Base-by-base conservation (phyloP, 2,329 filamentous ascomycete genomes). In the Aspergillus aculeatus region DNA sequence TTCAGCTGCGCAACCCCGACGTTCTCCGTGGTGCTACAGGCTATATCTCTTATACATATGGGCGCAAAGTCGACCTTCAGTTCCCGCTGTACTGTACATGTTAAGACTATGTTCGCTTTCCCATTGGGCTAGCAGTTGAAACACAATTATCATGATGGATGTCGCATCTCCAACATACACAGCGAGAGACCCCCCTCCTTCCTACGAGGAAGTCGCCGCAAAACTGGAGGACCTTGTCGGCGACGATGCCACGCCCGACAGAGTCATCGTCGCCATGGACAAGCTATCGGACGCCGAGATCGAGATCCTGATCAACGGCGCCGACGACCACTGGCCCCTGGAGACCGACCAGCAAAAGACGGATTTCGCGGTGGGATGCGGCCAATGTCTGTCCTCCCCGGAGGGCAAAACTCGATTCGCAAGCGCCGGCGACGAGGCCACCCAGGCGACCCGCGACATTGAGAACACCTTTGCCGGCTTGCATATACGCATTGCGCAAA, bases 261-360 rank as follows among this genome's bases (percentile, higher is more conserved):
- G 29, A 24, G 51, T 41, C 16, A 12, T 53, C 14, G 51, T 47
- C 9, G 51, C 51, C 5, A 24, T 21, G 10, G 7, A 7, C 14
- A 23, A 26, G 1, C 51, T 57, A 7, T 57, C 55, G 5, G 35
- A 44, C 2, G 55, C 44, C 21, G 55, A 57, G 31, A 44, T 57
- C 4, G 23, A 51, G 2, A 26, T 49, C 5, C 55, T 57, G 4
- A 38, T 35, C 11, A 16, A 57, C 29, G 48, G 48, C 6, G 26
- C 19, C 14, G 55, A 47, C 7, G 31, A 19, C 19, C 55, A 51
- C 21, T 47, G 24, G 32, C 55, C 55, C 5, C 47, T 57, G 19
- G 23, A 57, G 24, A 50, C 47, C 6, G 55, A 57, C 19, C 12
- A 51, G 48, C 47, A 57, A n/a, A 57, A 57, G 48, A 23, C 16